Conservation (phyloP, 495 filamentous ascomycete species). For the Penicillium coprophilum region DNA sequence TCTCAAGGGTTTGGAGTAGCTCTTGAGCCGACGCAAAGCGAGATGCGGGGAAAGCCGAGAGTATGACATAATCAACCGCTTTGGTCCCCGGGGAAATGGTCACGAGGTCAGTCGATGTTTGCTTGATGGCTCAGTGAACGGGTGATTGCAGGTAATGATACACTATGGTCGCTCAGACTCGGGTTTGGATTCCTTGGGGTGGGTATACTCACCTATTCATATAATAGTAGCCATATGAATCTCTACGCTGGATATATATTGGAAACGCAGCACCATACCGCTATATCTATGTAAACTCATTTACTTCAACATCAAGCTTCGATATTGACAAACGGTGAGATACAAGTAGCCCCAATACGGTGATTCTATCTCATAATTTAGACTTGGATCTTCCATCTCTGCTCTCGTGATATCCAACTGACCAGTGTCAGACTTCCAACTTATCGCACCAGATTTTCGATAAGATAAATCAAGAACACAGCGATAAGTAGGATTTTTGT, state of each 20-base stretch:
- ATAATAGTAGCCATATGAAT: background rate
- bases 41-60: conserved; percentile 39
- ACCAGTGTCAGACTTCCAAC: background rate
- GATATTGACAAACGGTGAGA: background rate
- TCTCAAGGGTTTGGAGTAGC: conserved; percentile 10
- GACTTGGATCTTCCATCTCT: background rate
- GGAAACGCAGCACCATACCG: background rate
- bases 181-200: background rate
- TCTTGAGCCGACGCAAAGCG: conserved; percentile 46
- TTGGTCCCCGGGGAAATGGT: conserved; percentile 5
- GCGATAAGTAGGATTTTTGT: background rate
- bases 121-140: background rate
- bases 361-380: background rate
- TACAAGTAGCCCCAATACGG: background rate
- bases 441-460: background rate
- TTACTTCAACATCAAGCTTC: background rate
- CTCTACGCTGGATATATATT: background rate
- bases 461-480: background rate
- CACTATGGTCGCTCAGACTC: too few relatives aligned
- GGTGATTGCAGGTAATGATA: background rate
- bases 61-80: conserved; percentile 24
- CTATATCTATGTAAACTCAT: background rate
- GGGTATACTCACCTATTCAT: background rate
- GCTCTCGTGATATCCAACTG: background rate
- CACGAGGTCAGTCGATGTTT: background rate